Base-by-base conservation (phyloP, 495 filamentous ascomycete species). In the Penicillium paxilli region DNA sequence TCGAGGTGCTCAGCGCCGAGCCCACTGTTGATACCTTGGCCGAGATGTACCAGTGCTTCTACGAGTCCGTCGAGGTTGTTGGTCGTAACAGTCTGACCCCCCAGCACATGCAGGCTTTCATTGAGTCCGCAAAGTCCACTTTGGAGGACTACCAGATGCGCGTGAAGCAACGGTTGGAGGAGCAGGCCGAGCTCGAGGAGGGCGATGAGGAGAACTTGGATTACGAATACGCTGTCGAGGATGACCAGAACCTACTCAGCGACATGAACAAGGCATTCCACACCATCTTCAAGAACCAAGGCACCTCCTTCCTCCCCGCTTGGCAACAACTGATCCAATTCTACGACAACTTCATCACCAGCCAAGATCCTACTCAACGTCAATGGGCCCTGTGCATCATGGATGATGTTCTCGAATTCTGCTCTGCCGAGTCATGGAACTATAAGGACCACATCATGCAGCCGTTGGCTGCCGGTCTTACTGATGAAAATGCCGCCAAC, bases 241-340 rank as follows among this genome's bases (percentile, higher is more conserved):
- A 99, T 59, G 95, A 99, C 66, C 94, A 98, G 69, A 92, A 90
- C 22, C 77, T 99, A 19, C 84, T 99, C 44, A 96, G 92, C 8
- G 95, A 99, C 65, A 99, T 99, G 95, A 99, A 98, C 85, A 99
- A 99, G 77, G 91, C 95, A 0, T 99, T 96, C 83, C 95, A 99
- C 71, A 94, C 90, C 40, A 91, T 99, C 61, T 98, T 98, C 79
- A 97, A 97, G 79, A 90, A 96, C 78, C 90, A 95, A 63, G 88
- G 90, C 51, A 79, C 82, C 16, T 67, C 78, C 23, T 99, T 98
- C 82, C 82, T 99, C 47, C 88, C 83, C 8, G 71, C 88, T 38
- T 98, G 93, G 93, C 85, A 94, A 63, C 83, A 85, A 21, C 80
- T 99, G 17, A 81, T 93, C 56, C 75, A 73, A 11, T 95, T 90